phyloP scores from a whole-genome alignment of 1,139 yeast genomes.

The Pichia sp. region DNA sequence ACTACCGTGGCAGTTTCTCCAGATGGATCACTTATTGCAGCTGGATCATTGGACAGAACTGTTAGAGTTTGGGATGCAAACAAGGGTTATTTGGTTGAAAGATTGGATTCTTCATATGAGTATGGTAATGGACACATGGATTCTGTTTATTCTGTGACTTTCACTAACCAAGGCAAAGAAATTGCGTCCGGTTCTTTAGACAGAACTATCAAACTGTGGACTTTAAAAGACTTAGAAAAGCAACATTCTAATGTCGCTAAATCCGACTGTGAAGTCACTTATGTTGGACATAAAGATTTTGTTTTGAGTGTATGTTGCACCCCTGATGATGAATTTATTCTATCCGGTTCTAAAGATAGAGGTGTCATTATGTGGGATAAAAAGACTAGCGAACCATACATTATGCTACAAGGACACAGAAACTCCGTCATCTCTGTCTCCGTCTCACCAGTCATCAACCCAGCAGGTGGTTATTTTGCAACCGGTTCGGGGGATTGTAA shows the following conservation, averaged over 20 bases:
- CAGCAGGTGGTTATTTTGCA: conserved; percentile 78
- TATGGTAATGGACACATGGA: conserved; percentile 92
- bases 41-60: conserved; percentile 92
- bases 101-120: conserved; percentile 84
- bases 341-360: conserved; percentile 94
- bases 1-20: conserved; percentile 97
- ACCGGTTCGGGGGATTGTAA: conserved; percentile 98
- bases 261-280: conserved; percentile 82
- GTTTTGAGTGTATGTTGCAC: conserved; percentile 92
- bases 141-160: conserved; percentile 91
- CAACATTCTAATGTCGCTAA: conserved; percentile 32
- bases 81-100: conserved; percentile 86
- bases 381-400: conserved; percentile 80
- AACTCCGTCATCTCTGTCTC: conserved; percentile 94
- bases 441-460: conserved; percentile 46
- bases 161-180: conserved; percentile 86
- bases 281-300: conserved; percentile 94
- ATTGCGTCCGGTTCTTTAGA: conserved; percentile 93
- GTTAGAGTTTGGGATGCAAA: conserved; percentile 97
- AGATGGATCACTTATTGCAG: conserved; percentile 90
- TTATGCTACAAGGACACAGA: conserved; percentile 96
- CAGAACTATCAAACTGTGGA: conserved; percentile 95
- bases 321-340: conserved; percentile 84
- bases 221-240: conserved; percentile 51
- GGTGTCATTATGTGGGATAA: conserved; percentile 98